Evolutionary conservation across 768 basidiomycete species (phyloP).

Genomic region (Tephrocybe sp.): DNA sequence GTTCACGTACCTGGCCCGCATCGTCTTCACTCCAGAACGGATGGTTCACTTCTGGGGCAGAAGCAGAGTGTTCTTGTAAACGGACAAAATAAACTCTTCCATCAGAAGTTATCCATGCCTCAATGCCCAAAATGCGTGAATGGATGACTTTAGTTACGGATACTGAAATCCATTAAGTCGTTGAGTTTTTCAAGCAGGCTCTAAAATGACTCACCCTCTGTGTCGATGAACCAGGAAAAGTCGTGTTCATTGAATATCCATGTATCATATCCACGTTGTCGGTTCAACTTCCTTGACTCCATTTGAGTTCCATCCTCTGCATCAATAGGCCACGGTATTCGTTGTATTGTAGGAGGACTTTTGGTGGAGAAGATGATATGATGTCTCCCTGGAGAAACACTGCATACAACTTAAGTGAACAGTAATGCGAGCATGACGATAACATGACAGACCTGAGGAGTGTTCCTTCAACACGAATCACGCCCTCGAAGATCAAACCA

Average conservation of each 20-base stretch:
- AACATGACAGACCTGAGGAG: slow-evolving; percentile 56
- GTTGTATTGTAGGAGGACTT: slow-evolving; percentile 73
- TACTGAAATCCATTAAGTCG: slow-evolving; percentile 39
- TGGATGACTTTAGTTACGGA: slow-evolving; percentile 62
- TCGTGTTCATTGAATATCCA: slow-evolving; percentile 68
- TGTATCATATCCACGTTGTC: slow-evolving; percentile 54
- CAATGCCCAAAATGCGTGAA: slow-evolving; percentile 56
- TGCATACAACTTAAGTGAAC: slow-evolving; percentile 23
- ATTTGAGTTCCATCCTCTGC: slow-evolving; percentile 32
- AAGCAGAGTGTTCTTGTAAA: slow-evolving; percentile 42
- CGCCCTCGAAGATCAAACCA: slow-evolving; percentile 73
- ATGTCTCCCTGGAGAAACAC: slow-evolving; percentile 71
- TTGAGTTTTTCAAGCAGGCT: neutral
- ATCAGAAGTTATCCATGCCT: slow-evolving; percentile 85
- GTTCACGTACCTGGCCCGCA: slow-evolving; percentile 17
- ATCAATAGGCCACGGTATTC: slow-evolving; percentile 78
- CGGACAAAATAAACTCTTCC: slow-evolving; percentile 80
- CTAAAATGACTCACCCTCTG: slow-evolving; percentile 50
- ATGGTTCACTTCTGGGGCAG: slow-evolving; percentile 19
- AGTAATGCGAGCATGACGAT: neutral
- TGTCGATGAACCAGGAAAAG: slow-evolving; percentile 72
- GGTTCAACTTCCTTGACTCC: slow-evolving; percentile 28
- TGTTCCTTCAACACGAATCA: slow-evolving; percentile 73
- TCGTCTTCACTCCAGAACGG: slow-evolving; percentile 20
- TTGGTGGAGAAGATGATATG: slow-evolving; percentile 73